Base-by-base conservation (phyloP, 257 asterid species). In the Schizonepeta tenuifolia region DNA sequence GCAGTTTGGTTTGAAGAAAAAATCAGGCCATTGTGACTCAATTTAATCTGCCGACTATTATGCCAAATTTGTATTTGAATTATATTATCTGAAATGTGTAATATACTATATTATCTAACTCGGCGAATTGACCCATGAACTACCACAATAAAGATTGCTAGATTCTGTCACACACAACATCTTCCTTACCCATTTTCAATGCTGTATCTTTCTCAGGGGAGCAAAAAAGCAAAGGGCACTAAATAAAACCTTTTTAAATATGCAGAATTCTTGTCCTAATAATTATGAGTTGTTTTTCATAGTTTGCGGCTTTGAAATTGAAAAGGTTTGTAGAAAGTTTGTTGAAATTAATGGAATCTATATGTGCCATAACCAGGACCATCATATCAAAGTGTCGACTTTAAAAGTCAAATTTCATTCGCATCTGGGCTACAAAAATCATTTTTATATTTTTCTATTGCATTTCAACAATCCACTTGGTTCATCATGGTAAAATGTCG, bases 271-370 rank as follows among this genome's bases (percentile, higher is more conserved):
- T 63, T 63, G 53, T 10, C 49, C 9, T 18, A 63, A 38, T 38
- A 62, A 38, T 40, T 41, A 40, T 63, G 36, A 63, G 53, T 35
- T 63, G 35, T 38, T 14, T 58, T 63, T 63, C 53, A 20, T 10
- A 12, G 5, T 63, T 63, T 63, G 53, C 69, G 69, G 69, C 54
- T 63, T 18, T 38, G 53, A 40, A n/a, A n/a, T n/a, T n/a, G n/a
- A n/a, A 62, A 38, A 62, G 24, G 46, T 60, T 33, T 60, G 11
- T 60, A 18, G 41, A 61, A 63, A 41, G 36, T 18, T 63, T 40
- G 69, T 40, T 63, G 54, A 63, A 62, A 9, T 62, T 38, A 18
- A 18, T 62, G 33, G 17, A 40, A n/a, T 33, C 6, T 15, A n/a
- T 31, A 36, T 36, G 1, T 36, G 15, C 21, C 13, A 41, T 60